A percentile compares a stretch with the other conserved stretches of the same genome.
phyloP scores from a whole-genome alignment of 148 eudicot genomes.

The Hydrangea macrophylla region DNA sequence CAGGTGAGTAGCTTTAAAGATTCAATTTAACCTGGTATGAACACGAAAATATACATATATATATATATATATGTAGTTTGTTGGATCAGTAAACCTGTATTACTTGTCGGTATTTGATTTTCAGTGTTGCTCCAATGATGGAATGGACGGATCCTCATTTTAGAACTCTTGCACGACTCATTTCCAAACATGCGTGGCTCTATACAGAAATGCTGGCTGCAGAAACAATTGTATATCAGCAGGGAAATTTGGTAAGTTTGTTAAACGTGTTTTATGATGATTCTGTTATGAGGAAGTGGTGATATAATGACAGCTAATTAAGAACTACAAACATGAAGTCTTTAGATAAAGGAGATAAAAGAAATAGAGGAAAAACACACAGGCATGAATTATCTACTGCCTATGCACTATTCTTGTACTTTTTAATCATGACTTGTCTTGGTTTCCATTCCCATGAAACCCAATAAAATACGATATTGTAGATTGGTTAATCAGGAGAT shows the following conservation, averaged over 20 bases:
- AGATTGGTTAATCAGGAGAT: neutral
- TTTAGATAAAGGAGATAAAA: neutral
- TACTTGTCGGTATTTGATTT: conserved; percentile 4
- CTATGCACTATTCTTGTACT: neutral
- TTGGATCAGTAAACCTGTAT: neutral
- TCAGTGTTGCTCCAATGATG: conserved; percentile 99
- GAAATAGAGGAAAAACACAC: neutral
- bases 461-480: conserved; percentile 2
- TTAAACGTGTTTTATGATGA: neutral
- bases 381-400: neutral
- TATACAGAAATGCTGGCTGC: conserved; percentile 98
- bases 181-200: conserved; percentile 93
- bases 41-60: no score
- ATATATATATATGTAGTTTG: no score
- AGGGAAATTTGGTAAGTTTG: conserved; percentile 66
- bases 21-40: neutral
- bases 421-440: neutral
- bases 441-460: neutral
- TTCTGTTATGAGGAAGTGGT: neutral
- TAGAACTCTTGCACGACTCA: conserved; percentile 75
- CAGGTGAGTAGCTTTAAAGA: conserved; percentile 44
- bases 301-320: neutral
- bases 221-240: conserved; percentile 87
- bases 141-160: conserved; percentile 95
- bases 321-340: neutral